Conservation (phyloP, 2,329 filamentous ascomycete species). For the Colletotrichum lindemuthianum region DNA sequence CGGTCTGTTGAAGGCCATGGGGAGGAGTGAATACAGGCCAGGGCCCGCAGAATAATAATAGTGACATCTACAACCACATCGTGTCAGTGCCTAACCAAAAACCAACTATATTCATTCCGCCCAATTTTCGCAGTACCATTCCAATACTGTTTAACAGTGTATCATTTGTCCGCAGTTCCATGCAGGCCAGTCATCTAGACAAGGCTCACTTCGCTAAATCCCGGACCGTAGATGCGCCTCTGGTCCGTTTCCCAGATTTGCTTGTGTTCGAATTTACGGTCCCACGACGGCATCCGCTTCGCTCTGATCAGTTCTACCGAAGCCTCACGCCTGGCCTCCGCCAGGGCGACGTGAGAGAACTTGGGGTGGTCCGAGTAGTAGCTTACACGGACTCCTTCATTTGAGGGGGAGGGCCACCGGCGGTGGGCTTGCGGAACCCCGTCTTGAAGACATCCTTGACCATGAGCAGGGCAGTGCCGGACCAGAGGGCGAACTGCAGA, state of each 20-base stretch:
- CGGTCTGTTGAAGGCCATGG: background rate
- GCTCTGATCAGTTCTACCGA: conserved; percentile 28
- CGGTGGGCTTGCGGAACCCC: conserved; percentile 46
- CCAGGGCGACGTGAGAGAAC: conserved; percentile 23
- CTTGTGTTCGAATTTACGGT: conserved; percentile 21
- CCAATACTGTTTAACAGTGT: background rate
- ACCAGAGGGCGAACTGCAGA: conserved; percentile 64
- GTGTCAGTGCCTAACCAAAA: conserved; percentile 26
- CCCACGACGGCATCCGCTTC: conserved; percentile 31
- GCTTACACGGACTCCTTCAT: conserved; percentile 37
- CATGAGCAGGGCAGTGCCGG: conserved; percentile 56
- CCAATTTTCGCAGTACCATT: conserved; percentile 14
- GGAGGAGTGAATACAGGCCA: conserved; percentile 22
- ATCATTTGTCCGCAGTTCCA: background rate
- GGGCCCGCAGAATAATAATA: conserved; percentile 29
- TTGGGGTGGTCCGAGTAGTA: conserved; percentile 26
- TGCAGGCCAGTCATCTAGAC: conserved; percentile 34
- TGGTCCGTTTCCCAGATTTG: conserved; percentile 29
- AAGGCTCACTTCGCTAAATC: conserved; percentile 35
- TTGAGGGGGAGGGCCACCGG: conserved; percentile 37
- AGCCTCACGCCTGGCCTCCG: conserved; percentile 29
- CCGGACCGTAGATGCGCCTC: conserved; percentile 33
- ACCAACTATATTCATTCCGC: conserved; percentile 21
- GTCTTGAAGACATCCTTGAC: conserved; percentile 59
- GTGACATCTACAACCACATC: conserved; percentile 30